Base-by-base conservation (phyloP, 805 yeast species). In the Nakazawaea sp. region DNA sequence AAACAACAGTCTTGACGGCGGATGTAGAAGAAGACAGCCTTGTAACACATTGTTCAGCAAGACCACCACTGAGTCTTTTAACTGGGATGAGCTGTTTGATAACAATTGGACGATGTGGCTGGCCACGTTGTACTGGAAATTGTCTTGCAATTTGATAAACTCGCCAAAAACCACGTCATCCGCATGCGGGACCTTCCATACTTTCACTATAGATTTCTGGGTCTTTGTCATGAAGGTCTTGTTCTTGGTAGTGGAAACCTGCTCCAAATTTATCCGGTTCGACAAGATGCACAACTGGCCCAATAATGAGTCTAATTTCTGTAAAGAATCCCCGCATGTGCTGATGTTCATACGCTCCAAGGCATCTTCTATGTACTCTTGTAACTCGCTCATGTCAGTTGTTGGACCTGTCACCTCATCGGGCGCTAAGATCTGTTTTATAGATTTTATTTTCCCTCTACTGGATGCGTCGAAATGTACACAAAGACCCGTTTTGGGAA, bases 21-120 rank as follows among this genome's bases (percentile, higher is more conserved):
- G 70, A 49, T 81, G 89, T 7, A 81, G 35, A 29, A 81, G 57
- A 16, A 81, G 59, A 9, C 75, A 56, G 0, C 88, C 89, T 46
- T 78, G 82, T 4, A 79, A 52, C 1, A 72, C 56, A 28, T 66
- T 63, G 10, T 63, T 53, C 1, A 49, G 36, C 15, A 58, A 39
- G 6, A 48, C 38, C 1, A 53, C 41, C 19, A 47, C 18, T 35
- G 47, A 50, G 7, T 42, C 41, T 1, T 51, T 15, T 32, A 19
- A 43, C 25, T 43, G 38, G 35, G 44, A 26, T 30, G 30, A 17
- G 28, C 41, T 45, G 41, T 48, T 48, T 5, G 59, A 46, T 23
- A 54, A 43, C 12, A 52, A 35, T 17, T 25, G 32, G 18, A 70
- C 46, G 23, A 68, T 50, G 12, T 59, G 50, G 2, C 58, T 50